phyloP scores from a whole-genome alignment of 1,284 basidiomycete species.

The Pseudozyma tsukubaensis region DNA sequence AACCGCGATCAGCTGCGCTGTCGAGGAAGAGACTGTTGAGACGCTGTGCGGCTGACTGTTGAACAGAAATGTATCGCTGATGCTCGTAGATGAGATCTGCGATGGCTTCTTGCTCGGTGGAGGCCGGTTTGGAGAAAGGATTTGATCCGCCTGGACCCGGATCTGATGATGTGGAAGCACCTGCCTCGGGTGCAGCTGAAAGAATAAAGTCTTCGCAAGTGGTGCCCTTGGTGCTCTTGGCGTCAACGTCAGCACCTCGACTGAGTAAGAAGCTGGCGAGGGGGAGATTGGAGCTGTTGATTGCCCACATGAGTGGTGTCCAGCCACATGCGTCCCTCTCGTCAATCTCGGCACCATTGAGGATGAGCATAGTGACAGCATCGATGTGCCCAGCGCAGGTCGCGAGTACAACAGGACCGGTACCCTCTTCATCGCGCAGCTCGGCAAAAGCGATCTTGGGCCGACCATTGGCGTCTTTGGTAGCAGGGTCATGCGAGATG shows the following conservation, averaged over 20 bases:
- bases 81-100: slow-evolving; percentile 62
- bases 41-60: slow-evolving; percentile 42
- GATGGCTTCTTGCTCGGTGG: slow-evolving; percentile 52
- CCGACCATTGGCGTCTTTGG: slow-evolving; percentile 18
- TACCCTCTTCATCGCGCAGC: slow-evolving; percentile 53
- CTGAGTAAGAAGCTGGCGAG: slow-evolving; percentile 91
- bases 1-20: slow-evolving; percentile 22
- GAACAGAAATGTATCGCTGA: slow-evolving; percentile 40
- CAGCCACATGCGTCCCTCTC: slow-evolving; percentile 74
- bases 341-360: slow-evolving; percentile 55
- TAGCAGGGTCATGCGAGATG: slow-evolving; percentile 12
- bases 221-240: slow-evolving; percentile 53
- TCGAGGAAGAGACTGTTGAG: slow-evolving; percentile 37
- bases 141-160: not conserved
- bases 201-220: slow-evolving; percentile 63
- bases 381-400: slow-evolving; percentile 60
- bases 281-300: slow-evolving; percentile 86
- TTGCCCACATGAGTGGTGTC: slow-evolving; percentile 95
- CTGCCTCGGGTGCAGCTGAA: slow-evolving; percentile 48
- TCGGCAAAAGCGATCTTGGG: slow-evolving; percentile 21
- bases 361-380: slow-evolving; percentile 54
- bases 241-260: slow-evolving; percentile 74
- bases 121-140: slow-evolving; percentile 4
- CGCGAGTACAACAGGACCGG: slow-evolving; percentile 60
- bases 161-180: slow-evolving; percentile 4